These are phyloP conservation scores for Vanilla planifolia DNA, from an alignment of 106 monocot species.

Conservation along the genomic window DNA sequence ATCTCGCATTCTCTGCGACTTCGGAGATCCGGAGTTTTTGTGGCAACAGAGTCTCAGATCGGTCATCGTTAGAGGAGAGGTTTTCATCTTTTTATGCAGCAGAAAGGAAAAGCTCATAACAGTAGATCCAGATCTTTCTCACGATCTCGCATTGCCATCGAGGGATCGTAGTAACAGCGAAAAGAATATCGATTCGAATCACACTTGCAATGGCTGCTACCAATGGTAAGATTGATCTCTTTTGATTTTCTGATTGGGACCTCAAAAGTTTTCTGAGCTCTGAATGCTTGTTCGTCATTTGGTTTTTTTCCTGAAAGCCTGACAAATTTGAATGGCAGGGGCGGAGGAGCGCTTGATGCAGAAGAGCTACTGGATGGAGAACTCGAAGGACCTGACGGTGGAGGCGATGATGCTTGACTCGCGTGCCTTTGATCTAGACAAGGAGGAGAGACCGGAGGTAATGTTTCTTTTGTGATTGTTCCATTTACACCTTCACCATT, in stretches of 20 bases:
- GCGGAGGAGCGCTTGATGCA: conserved; percentile 65
- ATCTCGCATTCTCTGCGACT: no score
- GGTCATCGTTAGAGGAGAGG: no score
- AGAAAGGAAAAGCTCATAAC: conserved; percentile 50
- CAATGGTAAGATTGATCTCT: conserved; percentile 21
- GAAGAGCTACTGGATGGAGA: conserved; percentile 96
- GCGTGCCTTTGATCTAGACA: conserved; percentile 90
- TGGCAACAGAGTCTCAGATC: no score
- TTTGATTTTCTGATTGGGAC: not conserved
- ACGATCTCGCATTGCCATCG: conserved; percentile 77
- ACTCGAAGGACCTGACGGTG: conserved; percentile 89
- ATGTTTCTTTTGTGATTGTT: not conserved
- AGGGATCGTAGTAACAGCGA: conserved; percentile 42
- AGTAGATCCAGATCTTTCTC: conserved; percentile 81
- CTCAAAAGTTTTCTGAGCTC: no score
- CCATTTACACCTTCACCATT: no score
- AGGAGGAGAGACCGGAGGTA: conserved; percentile 97
- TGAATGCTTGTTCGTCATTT: not conserved
- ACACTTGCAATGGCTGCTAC: conserved; percentile 14
- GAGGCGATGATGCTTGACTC: conserved; percentile 99
- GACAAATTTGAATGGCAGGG: conserved; percentile 3
- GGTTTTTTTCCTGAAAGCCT: conserved; percentile 4
- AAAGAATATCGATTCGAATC: no score
- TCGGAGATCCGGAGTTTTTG: no score
- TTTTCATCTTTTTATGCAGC: conserved; percentile 42